A percentile compares a stretch with the other conserved stretches of the same genome.
These are phyloP conservation scores for Oenanthe sinensis DNA, from an alignment of 129 eudicot species.

Conservation along the genomic window DNA sequence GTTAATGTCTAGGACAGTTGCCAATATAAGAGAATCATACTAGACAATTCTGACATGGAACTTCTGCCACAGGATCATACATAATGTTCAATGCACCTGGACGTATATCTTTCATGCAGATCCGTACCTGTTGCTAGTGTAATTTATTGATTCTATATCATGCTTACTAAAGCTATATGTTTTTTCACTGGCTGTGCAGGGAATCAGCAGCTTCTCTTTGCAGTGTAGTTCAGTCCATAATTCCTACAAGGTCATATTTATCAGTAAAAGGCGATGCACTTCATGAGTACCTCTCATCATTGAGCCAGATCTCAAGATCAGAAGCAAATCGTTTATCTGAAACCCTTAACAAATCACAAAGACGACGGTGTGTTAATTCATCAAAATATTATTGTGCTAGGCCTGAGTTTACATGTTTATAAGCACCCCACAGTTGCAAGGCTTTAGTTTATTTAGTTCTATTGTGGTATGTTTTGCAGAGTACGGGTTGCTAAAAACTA, in stretches of 20 bases:
- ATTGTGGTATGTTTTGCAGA: constrained; percentile 27
- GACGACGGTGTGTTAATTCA: constrained; percentile 35
- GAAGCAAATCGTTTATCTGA: constrained; percentile 64
- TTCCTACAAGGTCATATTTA: constrained; percentile 50
- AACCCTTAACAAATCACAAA: constrained; percentile 25
- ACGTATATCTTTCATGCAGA: not conserved
- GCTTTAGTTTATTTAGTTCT: constrained; percentile 3
- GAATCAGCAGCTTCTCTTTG: constrained; percentile 34
- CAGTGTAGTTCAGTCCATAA: constrained; percentile 46
- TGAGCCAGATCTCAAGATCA: constrained; percentile 70
- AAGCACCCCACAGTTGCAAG: not conserved
- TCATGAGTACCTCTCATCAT: constrained; percentile 76
- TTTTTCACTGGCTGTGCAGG: constrained; percentile 28
- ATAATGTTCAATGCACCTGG: not conserved
- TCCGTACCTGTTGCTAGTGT: not conserved
- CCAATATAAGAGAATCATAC: not conserved
- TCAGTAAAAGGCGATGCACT: constrained; percentile 49
- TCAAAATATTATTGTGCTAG: not conserved
- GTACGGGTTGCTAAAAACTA: constrained; percentile 49
- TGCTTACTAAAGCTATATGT: not conserved
- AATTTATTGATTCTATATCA: not conserved
- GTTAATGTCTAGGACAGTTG: not conserved
- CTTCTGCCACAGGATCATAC: not conserved
- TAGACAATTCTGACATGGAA: not conserved
- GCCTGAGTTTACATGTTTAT: not conserved